Evolutionary conservation across 768 basidiomycete species (phyloP).

Genomic region (Xerocomellus chrysenteron): DNA sequence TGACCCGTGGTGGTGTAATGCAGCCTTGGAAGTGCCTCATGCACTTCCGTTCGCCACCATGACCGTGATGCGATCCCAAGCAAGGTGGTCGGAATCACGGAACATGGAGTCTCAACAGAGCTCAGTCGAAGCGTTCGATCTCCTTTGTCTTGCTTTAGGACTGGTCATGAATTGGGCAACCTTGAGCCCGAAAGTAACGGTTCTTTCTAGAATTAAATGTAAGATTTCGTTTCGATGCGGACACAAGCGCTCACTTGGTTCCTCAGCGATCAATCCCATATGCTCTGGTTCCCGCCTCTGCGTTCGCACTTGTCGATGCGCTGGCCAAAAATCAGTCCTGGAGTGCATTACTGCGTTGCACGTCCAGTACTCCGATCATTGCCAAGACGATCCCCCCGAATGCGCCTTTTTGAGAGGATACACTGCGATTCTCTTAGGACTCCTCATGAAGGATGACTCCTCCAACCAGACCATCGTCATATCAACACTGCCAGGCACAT

Average conservation of each 20-base stretch:
- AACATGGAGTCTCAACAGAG: constrained; percentile 1
- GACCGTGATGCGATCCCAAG: constrained; percentile 43
- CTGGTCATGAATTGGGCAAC: constrained; percentile 77
- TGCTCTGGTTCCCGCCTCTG: constrained; percentile 55
- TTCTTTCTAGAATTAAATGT: constrained; percentile 50
- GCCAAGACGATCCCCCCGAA: constrained; percentile 32
- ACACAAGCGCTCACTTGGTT: not conserved
- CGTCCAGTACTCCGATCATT: constrained; percentile 31
- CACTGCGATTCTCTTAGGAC: constrained; percentile 69
- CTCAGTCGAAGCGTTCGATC: constrained; percentile 54
- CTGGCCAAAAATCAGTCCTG: constrained; percentile 43
- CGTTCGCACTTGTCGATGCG: constrained; percentile 52
- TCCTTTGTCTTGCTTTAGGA: constrained; percentile 71
- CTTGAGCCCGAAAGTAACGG: constrained; percentile 47
- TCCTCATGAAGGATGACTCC: constrained; percentile 39
- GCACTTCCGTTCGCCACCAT: constrained; percentile 50
- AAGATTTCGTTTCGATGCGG: constrained; percentile 21
- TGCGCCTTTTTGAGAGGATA: constrained; percentile 66
- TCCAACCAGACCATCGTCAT: constrained; percentile 35
- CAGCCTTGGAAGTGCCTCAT: constrained; percentile 46
- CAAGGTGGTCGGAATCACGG: constrained; percentile 17
- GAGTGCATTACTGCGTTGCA: constrained; percentile 54
- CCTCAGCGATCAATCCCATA: constrained; percentile 47
- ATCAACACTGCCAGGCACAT: constrained; percentile 36
- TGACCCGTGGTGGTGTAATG: constrained; percentile 53